Base-by-base conservation (phyloP, 805 yeast species). In the Yarrowia keelungensis region DNA sequence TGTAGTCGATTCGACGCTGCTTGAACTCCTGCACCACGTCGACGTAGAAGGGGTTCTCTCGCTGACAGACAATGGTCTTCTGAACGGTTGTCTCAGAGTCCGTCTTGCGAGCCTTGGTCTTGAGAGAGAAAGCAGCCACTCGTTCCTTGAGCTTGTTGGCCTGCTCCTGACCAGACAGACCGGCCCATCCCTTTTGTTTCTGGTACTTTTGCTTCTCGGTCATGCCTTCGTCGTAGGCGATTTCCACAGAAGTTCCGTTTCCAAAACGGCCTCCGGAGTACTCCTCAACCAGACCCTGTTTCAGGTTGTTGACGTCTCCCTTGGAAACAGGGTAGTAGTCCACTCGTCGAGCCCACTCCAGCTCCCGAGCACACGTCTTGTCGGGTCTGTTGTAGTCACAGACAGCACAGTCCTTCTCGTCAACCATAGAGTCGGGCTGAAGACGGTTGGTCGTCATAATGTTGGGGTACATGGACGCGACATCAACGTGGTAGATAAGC, bases 341-440 rank as follows among this genome's bases (percentile, higher is more conserved):
- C 66, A 98, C 99, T 81, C 99, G 87, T 98, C 99, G 95, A 8
- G 97, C 84, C 99, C 99, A 95, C 0, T 93, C 90, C 68, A 95
- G 79, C 68, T 94, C 81, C 75, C 99, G 82, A 74, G 94, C 99
- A 81, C 99, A 95, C 11, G 83, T 84, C 75, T 95, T 95, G 5
- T 97, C 98, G 0, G 98, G 98, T 69, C 97, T 82, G 76, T 95
- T 95, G 80, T 92, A 96, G 74, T 95, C 99, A 81, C 99, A 96
- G 50, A 96, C 87, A 0, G 99, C 98, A 80, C 99, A 96, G 75
- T 92, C 97, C 73, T 91, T 91, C 75, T 94, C 98, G 0, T 89
- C 81, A 72, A 95, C 93, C 92, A 95, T 94, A 3, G 98, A 93
- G 79, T 95, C 99, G 0, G 99, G 99, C 77, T 95, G 99, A 67